Conservation (phyloP, 768 basidiomycete genomes). For the Mycena rosella region DNA sequence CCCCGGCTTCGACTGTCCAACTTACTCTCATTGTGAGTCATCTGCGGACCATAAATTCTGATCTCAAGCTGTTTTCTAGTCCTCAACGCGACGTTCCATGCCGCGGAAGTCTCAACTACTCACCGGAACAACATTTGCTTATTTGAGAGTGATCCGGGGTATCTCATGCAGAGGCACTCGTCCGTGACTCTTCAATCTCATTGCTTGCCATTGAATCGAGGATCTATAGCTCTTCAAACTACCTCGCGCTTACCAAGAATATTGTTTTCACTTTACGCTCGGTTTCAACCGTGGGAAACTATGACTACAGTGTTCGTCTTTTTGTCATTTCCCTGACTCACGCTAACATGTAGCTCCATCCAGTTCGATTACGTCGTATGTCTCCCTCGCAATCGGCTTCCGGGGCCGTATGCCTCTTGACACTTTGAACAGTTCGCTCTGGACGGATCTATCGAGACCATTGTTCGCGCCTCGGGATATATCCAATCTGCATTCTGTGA, state of each 20-base stretch:
- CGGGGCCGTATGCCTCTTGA: neutral
- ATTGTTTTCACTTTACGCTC: slow-evolving; percentile 39
- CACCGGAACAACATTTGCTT: slow-evolving; percentile 64
- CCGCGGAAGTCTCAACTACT: slow-evolving; percentile 53
- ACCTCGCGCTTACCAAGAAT: slow-evolving; percentile 39
- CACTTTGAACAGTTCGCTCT: slow-evolving; percentile 50
- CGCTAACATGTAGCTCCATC: neutral
- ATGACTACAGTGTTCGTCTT: slow-evolving; percentile 33
- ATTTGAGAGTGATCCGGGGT: slow-evolving; percentile 64
- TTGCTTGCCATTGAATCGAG: neutral
- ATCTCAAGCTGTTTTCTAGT: too few relatives aligned
- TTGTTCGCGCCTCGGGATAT: slow-evolving; percentile 67
- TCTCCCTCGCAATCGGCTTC: neutral
- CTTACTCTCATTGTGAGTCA: slow-evolving; percentile 55
- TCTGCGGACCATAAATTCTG: too few relatives aligned
- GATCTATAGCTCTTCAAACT: slow-evolving; percentile 3
- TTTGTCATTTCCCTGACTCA: neutral
- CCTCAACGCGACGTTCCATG: slow-evolving; percentile 64
- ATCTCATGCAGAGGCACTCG: slow-evolving; percentile 41
- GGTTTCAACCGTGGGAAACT: slow-evolving; percentile 40
- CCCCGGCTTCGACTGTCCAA: slow-evolving; percentile 67
- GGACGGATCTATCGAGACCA: slow-evolving; percentile 68
- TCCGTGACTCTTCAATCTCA: slow-evolving; percentile 3
- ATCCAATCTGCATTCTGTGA: slow-evolving; percentile 63
- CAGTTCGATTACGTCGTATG: slow-evolving; percentile 63